Percentiles rank a stretch among this genome's conserved stretches.
Conservation (phyloP, 371 early-diverging fungal species). For the Mycotypha africana region DNA sequence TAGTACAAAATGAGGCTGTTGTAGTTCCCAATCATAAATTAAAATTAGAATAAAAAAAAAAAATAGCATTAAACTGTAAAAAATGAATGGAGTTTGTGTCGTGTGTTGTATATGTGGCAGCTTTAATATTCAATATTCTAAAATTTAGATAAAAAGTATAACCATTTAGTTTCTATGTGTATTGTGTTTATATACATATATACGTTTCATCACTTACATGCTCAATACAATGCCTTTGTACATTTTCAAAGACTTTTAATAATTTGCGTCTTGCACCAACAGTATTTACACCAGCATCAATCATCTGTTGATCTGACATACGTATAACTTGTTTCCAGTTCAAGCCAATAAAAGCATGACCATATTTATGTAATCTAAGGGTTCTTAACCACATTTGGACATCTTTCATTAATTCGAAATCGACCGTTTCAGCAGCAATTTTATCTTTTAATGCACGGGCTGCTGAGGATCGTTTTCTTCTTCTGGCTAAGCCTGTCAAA, state of each 20-base stretch:
- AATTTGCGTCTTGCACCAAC: slow-evolving; percentile 93
- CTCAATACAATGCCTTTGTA: slow-evolving; percentile 49
- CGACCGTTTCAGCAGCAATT: slow-evolving; percentile 75
- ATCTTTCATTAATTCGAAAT: slow-evolving; percentile 79
- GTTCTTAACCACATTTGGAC: slow-evolving; percentile 89
- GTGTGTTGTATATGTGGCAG: background rate
- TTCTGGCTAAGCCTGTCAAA: slow-evolving; percentile 37
- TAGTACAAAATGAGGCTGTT: background rate
- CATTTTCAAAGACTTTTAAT: slow-evolving; percentile 92
- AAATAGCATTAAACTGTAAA: no score
- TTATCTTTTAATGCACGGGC: slow-evolving; percentile 66
- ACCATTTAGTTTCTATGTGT: no score
- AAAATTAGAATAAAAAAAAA: no score
- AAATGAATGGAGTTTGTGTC: no score
- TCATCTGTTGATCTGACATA: slow-evolving; percentile 80
- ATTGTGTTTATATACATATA: no score
- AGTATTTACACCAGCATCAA: slow-evolving; percentile 83
- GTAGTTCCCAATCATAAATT: background rate
- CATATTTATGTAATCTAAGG: slow-evolving; percentile 94
- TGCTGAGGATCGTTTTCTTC: slow-evolving; percentile 43
- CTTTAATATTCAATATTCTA: background rate
- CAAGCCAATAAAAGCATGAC: slow-evolving; percentile 79
- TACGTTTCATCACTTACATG: slow-evolving; percentile 38
- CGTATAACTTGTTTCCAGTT: slow-evolving; percentile 84
- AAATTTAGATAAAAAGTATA: no score